Base-by-base conservation (phyloP, 73 alveolate genomes). In the Paramecium pentaurelia region DNA sequence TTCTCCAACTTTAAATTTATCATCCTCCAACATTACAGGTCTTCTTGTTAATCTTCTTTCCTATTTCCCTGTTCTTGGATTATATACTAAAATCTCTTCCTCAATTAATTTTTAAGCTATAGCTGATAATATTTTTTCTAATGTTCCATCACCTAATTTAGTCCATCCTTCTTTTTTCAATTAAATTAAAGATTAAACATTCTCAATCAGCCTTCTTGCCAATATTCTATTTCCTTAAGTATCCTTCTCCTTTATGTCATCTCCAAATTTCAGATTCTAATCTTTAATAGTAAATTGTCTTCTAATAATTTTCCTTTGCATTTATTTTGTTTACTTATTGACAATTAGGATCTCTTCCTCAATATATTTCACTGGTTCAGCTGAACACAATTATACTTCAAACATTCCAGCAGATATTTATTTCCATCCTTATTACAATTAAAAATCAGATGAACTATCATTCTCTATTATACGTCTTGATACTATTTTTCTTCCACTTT, bases 1-100 rank as follows among this genome's bases (percentile, higher is more conserved):
- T 25, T 64, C 83, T 3, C 83, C 83, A 10, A 64, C 47, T 6
- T 64, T 64, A 64, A 64, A 36, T 32, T 64, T 28, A 64, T 64
- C 47, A 64, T 64, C 83, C 5, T 64, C 83, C 40, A 36, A 22
- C 47, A 64, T 64, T 6, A 64, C 47, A 6, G 83, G 83, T 64
- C 47, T 64, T 64, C 83, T 64, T 64, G 83, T 64, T 28, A 64
- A 64, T 64, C 47, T 64, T 32, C 83, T 28, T 64, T 64, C 83
- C 12, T 64, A 32, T 25, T 64, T 64, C 3, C 83, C 83, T 64
- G 83, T 64, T 36, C 28, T 64, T 12, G 83, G 83, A 64, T 64
- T 64, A n/a, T 64, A 64, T 28, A 64, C 47, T 64, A 64, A 30
- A 27, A 64, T 64, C 83, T 64, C 83, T 28, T 64, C 83, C 12